phyloP scores from a whole-genome alignment of 179 eudicot genomes.

The Corrigiola litoralis region DNA sequence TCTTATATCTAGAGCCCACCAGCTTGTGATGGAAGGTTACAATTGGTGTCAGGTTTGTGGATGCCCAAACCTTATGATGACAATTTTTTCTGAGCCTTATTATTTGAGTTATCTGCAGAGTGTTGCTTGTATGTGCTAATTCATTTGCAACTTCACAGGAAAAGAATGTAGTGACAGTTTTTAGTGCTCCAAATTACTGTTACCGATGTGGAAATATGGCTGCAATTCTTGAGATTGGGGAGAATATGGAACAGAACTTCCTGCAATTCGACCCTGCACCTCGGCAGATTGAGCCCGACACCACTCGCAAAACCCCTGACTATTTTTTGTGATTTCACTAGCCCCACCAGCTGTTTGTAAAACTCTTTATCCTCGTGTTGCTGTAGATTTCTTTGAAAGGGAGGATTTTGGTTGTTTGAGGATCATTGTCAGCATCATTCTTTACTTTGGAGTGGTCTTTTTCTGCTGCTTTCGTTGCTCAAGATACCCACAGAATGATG shows the following conservation, averaged over 20 bases:
- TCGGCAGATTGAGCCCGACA: constrained; percentile 85
- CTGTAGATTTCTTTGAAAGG: constrained; percentile 39
- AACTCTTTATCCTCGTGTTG: constrained; percentile 32
- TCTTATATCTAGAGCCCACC: constrained; percentile 88
- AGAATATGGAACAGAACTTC: constrained; percentile 92
- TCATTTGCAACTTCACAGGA: constrained; percentile 40
- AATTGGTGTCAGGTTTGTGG: constrained; percentile 91
- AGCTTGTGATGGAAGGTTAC: constrained; percentile 94
- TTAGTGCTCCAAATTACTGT: constrained; percentile 96
- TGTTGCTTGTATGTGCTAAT: neutral
- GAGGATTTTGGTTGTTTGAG: constrained; percentile 41
- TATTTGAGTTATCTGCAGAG: neutral
- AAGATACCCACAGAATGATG: constrained; percentile 18
- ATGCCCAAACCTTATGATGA: neutral
- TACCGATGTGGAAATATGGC: constrained; percentile 97
- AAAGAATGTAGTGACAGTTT: constrained; percentile 88
- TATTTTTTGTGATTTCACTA: constrained; percentile 68
- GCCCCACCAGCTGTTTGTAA: constrained; percentile 23
- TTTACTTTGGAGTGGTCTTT: constrained; percentile 44
- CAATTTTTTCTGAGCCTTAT: no score
- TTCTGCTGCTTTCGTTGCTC: constrained; percentile 30
- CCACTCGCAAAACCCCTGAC: constrained; percentile 91
- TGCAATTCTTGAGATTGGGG: constrained; percentile 90
- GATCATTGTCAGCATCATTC: constrained; percentile 37
- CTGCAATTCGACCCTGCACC: constrained; percentile 96